Percentiles rank a stretch among this genome's conserved stretches.
Evolutionary conservation across 805 yeast genomes (phyloP).

Genomic region (Candida cerambycidarum): DNA sequence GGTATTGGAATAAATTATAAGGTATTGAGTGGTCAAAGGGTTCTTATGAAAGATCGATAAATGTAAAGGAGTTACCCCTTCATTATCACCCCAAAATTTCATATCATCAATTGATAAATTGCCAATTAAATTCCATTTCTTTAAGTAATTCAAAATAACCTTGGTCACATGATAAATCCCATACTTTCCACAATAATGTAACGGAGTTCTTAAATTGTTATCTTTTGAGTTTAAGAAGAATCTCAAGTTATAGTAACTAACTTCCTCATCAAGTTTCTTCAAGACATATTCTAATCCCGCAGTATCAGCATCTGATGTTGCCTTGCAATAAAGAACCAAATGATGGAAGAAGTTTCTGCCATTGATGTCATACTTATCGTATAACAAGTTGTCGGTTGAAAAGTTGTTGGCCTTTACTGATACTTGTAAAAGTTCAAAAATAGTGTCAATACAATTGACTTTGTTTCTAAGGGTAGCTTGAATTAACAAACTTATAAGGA

Average conservation of each 20-base stretch:
- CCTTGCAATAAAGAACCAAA: constrained; percentile 57
- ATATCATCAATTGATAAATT: constrained; percentile 54
- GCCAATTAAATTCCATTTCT: constrained; percentile 60
- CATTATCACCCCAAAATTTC: constrained; percentile 72
- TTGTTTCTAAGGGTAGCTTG: constrained; percentile 61
- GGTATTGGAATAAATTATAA: constrained; percentile 48
- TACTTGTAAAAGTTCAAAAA: constrained; percentile 48
- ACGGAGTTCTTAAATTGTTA: constrained; percentile 75
- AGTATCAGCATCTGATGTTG: constrained; percentile 32
- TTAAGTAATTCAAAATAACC: constrained; percentile 54
- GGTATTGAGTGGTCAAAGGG: constrained; percentile 65
- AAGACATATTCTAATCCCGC: constrained; percentile 62
- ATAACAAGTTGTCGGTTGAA: constrained; percentile 22
- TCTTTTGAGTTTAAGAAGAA: constrained; percentile 61
- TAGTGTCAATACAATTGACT: constrained; percentile 54
- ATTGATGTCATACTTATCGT: constrained; percentile 69
- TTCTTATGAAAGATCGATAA: constrained; percentile 81
- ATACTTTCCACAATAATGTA: constrained; percentile 87
- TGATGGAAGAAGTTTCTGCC: constrained; percentile 86
- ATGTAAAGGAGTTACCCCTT: constrained; percentile 77
- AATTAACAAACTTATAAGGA: constrained; percentile 60
- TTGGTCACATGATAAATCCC: constrained; percentile 68
- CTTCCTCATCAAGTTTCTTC: constrained; percentile 36
- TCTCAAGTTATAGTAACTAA: constrained; percentile 13
- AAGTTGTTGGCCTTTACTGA: constrained; percentile 34